Base-by-base conservation (phyloP, 345 rosid species). In the Cardamine chenopodiifolia region DNA sequence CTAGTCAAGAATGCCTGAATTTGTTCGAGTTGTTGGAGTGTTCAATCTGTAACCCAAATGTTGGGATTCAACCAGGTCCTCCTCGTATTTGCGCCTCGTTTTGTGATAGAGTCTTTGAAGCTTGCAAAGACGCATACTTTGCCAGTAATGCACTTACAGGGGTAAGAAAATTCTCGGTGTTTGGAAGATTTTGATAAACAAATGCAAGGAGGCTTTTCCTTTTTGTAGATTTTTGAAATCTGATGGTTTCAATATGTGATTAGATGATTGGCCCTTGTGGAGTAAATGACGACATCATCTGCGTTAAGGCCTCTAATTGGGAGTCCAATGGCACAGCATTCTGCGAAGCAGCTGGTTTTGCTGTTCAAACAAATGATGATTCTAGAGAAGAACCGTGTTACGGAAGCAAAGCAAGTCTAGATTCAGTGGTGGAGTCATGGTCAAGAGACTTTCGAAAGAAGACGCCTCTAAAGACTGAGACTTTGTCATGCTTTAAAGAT, bases 21-120 rank as follows among this genome's bases (percentile, higher is more conserved):
- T 66, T 90, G 59, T 96, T 93, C 86, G 99, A 96, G 74, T 75
- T 88, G 69, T 70, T 92, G 86, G 99, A 96, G 83, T 96, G 98
- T 72, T 90, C 99, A n/a, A 85, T 92, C 57, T 96, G 99, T 20
- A 96, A 96, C 71, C 99, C 98, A 0, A 78, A 31, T 11, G 77
- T 92, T 47, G 99, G 99, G 25, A 80, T 85, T 65, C 89, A 84
- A 79, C 95, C 93, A 5, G 99, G 98, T 61, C 90, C 89, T 75
- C 98, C 98, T 5, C 86, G 85, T 17, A 78, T 96, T 28, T 96
- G 99, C 29, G 62, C 81, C 37, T 89, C 93, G 3, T 87, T 92
- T 44, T 96, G 98, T 83, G 85, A 90, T 47, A 77, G 78, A 81
- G 92, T 89, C 63, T 89, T 86, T 62, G 75, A 86, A 79, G 93